Base-by-base conservation (phyloP, 164 flowering plant genomes). In the Vitis labrusca region DNA sequence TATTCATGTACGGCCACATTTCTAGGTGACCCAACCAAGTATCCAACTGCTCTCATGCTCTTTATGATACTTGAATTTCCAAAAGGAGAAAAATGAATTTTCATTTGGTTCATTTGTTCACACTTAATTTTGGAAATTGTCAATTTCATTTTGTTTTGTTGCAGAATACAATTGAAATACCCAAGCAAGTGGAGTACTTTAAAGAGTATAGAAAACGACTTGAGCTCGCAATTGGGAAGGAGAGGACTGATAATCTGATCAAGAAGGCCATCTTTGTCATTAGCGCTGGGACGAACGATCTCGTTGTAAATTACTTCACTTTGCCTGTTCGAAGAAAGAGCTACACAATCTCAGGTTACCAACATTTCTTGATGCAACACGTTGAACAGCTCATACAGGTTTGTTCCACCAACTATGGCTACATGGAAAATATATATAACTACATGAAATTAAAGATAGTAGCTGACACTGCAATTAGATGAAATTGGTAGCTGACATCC, bases 221-320 rank as follows among this genome's bases (percentile, higher is more conserved):
- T 15, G 74, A 66, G 55, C 10, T 66, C 0, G 60, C 30, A 10
- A 63, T 82, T 3, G 88, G 88, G 9, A 78, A 66, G 73, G 8
- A 52, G 51, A 55, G 30, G 27, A 66, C 72, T 0, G 66, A 70
- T 16, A 13, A 71, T 1, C 29, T 72, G 7, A 67, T 83, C 5
- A 76, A 64, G 13, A 78, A 76, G 2, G 75, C 85, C 0, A 13
- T 66, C 17, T 81, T 61, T 19, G 2, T 83, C 0, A 30, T 81
- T 2, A 81, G 85, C 16, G 66, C 71, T 2, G 88, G 88, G 1
- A 81, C 86, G 1, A 85, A 85, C 55, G 88, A 85, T 59, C 79
- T 81, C 29, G 66, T 77, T 0, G 50, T 71, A 47, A 82, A 72
- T 32, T 84, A 84, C 17, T 81, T 74, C 19, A 59, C 72, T 2